These are phyloP conservation scores for Parascedosporium putredinis DNA, from an alignment of 2,329 filamentous ascomycete genomes.

Conservation along the genomic window DNA sequence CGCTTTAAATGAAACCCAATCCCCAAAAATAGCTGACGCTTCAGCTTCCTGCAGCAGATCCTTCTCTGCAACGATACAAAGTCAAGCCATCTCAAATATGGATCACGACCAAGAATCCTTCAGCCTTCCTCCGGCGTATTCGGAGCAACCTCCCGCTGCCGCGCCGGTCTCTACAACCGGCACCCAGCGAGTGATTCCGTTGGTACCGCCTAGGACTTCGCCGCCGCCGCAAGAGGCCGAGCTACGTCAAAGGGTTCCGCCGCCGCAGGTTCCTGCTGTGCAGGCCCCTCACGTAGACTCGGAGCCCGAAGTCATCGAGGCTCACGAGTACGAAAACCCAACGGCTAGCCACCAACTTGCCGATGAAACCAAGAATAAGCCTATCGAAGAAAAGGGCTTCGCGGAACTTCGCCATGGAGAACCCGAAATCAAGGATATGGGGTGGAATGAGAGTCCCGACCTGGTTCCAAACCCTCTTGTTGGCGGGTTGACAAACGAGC, in stretches of 20 bases:
- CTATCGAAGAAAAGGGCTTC: conserved; percentile 29
- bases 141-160: background rate
- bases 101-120: background rate
- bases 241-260: background rate
- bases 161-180: background rate
- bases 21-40: no score
- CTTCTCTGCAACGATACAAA: no score
- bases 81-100: background rate
- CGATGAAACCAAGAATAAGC: conserved; percentile 17
- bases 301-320: conserved; percentile 4
- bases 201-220: background rate
- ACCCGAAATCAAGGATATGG: conserved; percentile 52
- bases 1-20: no score
- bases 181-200: background rate
- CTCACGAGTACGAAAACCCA: conserved; percentile 17
- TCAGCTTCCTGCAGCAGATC: no score
- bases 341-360: conserved; percentile 27
- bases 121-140: background rate
- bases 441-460: conserved; percentile 55
- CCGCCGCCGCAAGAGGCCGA: background rate
- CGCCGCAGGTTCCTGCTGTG: background rate
- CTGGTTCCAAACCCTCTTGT: conserved; percentile 51
- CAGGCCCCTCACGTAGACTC: background rate
- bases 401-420: conserved; percentile 37
- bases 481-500: conserved; percentile 59